phyloP scores from a whole-genome alignment of 495 filamentous ascomycete species.

The Staphylotrichum tortipilum region DNA sequence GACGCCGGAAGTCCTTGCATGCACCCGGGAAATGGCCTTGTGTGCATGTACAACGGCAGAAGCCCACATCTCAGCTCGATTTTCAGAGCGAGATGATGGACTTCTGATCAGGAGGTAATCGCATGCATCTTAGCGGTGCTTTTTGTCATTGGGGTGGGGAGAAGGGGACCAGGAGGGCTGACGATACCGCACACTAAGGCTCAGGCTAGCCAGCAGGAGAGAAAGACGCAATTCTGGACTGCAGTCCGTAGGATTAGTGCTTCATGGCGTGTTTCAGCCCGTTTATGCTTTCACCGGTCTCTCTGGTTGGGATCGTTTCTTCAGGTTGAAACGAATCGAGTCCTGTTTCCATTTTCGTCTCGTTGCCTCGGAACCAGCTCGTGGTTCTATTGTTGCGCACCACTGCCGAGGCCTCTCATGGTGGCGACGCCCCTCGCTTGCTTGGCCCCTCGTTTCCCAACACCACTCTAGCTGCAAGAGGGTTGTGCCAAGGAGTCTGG shows the following conservation, averaged over 20 bases:
- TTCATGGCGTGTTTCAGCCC: background rate
- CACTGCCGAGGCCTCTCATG: background rate
- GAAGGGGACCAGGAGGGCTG: too few species aligned
- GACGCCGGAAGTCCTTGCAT: background rate
- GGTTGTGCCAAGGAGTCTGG: background rate
- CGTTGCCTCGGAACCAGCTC: background rate
- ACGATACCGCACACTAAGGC: too few species aligned
- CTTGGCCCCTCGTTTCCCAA: background rate
- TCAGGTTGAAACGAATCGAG: background rate
- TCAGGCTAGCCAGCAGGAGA: background rate
- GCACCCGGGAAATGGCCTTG: background rate
- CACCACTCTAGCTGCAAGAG: conserved; percentile 2
- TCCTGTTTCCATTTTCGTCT: background rate
- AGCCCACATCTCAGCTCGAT: background rate
- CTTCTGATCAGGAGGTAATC: background rate
- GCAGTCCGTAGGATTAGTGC: background rate
- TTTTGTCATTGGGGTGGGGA: background rate
- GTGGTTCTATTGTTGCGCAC: background rate
- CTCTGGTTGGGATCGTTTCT: background rate
- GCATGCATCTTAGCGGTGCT: background rate
- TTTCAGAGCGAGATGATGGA: too few species aligned
- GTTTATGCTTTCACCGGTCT: background rate
- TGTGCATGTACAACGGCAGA: background rate
- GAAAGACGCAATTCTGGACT: background rate
- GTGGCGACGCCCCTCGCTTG: background rate